Evolutionary conservation across 495 filamentous ascomycete species (phyloP).

Genomic region (Aspergillus carlsbadensis): DNA sequence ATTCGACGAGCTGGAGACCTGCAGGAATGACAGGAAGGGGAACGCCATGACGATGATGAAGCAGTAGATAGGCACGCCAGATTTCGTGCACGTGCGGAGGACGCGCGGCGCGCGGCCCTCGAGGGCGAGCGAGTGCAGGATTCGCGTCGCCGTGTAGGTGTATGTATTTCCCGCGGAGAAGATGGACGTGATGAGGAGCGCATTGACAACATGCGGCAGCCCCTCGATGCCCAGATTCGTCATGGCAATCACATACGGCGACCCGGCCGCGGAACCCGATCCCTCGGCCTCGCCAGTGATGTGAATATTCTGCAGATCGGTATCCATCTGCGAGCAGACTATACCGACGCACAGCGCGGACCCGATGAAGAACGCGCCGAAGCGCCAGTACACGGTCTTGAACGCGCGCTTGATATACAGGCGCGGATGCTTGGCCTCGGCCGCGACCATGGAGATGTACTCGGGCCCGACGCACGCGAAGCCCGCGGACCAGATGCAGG

Average conservation of each 20-base stretch:
- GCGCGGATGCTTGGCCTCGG: slow-evolving; percentile 71
- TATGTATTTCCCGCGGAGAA: slow-evolving; percentile 71
- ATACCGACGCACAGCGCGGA: slow-evolving; percentile 67
- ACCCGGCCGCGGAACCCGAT: slow-evolving; percentile 60
- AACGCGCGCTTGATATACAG: slow-evolving; percentile 52
- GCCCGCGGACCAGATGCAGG: slow-evolving; percentile 54
- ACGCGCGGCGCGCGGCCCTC: slow-evolving; percentile 55
- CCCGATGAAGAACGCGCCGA: slow-evolving; percentile 71
- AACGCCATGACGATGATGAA: slow-evolving; percentile 44
- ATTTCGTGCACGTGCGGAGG: slow-evolving; percentile 42
- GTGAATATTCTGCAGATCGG: slow-evolving; percentile 35
- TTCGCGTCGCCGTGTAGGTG: slow-evolving; percentile 68
- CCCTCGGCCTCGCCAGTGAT: slow-evolving; percentile 23
- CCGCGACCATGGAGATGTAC: slow-evolving; percentile 76
- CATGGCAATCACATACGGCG: slow-evolving; percentile 61
- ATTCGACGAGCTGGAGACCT: slow-evolving; percentile 27
- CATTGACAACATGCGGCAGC: slow-evolving; percentile 73
- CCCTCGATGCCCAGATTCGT: slow-evolving; percentile 58
- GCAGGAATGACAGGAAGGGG: slow-evolving; percentile 45
- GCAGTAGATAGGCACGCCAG: slow-evolving; percentile 45
- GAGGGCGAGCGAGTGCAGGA: slow-evolving; percentile 57
- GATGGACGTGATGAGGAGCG: slow-evolving; percentile 64
- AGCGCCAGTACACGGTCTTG: slow-evolving; percentile 70
- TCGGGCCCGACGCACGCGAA: slow-evolving; percentile 57
- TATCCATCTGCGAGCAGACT: slow-evolving; percentile 58